A percentile compares a stretch with the other conserved stretches of the same genome.
phyloP scores from a whole-genome alignment of 176 grass and related monocot genomes.

The Carex scoparia region DNA sequence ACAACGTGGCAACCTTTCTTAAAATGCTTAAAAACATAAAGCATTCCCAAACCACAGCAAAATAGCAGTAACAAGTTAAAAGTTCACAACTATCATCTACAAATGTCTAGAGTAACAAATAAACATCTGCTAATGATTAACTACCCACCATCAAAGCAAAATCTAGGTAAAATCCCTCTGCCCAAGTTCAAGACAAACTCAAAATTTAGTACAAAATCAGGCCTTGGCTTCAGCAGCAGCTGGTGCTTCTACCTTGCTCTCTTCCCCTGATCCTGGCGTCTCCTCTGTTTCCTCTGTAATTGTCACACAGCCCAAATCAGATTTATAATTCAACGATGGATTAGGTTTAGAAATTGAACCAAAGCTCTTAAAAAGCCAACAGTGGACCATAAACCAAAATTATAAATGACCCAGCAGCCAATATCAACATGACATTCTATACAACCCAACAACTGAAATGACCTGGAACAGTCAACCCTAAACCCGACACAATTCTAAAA shows the following conservation, averaged over 20 bases:
- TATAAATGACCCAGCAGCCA: not conserved
- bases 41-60: not conserved
- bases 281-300: constrained; percentile 5
- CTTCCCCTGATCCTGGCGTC: not conserved
- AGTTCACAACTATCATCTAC: constrained; percentile 13
- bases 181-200: not conserved
- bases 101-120: not conserved
- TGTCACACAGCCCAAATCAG: not conserved
- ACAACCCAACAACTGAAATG: not conserved
- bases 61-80: not conserved
- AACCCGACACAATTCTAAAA: not conserved
- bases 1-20: not conserved
- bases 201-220: not conserved
- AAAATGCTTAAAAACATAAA: not conserved
- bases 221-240: not conserved
- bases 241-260: not conserved
- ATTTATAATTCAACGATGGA: not conserved
- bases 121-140: not conserved
- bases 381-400: not conserved
- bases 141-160: not conserved
- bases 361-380: not conserved
- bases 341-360: not conserved
- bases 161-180: not conserved
- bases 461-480: not conserved
- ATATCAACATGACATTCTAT: not conserved